Base-by-base conservation (phyloP, 1,284 basidiomycete genomes). In the Lignosus rhinocerotis region DNA sequence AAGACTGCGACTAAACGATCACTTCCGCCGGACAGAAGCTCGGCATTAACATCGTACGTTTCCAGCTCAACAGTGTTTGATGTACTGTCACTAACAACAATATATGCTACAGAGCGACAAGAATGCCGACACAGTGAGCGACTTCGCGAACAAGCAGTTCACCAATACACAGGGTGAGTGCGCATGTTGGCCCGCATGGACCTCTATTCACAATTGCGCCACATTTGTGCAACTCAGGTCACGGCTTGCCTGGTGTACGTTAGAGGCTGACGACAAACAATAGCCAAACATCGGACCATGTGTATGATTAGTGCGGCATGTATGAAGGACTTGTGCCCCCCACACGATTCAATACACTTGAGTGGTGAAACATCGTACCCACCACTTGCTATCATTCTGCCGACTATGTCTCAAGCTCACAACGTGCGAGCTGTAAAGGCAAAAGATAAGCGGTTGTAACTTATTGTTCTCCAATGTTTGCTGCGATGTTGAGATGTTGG, bases 1-100 rank as follows among this genome's bases (percentile, higher is more conserved):
- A 67, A 59, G 68, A 72, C 55, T 72, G 70, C 42, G 70, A 71
- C 65, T 70, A 71, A 64, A 69, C 69, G 53, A 61, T 72, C 52
- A 51, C 64, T 50, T 41, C 46, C 11, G 58, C 61, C 12, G 68
- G 69, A 9, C 53, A 67, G 51, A 69, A 71, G 62, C 59, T 58
- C 14, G 71, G 71, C 14, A 31, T 66, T 30, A 69, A 70, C 58
- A 38, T 72, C 34, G 70, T 71, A 32, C 53, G 71, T 67, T n/a
- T n/a, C 67, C 64, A 2, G 11, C 9, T 30, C 11, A 10, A 12
- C 8, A 11, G 8, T 45, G 8, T 67, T 8, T 12, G 3, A 12
- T 30, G 14, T 17, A n/a, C 9, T 14, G 3, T 8, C 14, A 17
- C 32, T 10, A 1, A 10, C 9, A n/a, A 6, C 10, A 6, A 11